Conservation (phyloP, 371 early-diverging fungal genomes). For the Rhizopus sp. region DNA sequence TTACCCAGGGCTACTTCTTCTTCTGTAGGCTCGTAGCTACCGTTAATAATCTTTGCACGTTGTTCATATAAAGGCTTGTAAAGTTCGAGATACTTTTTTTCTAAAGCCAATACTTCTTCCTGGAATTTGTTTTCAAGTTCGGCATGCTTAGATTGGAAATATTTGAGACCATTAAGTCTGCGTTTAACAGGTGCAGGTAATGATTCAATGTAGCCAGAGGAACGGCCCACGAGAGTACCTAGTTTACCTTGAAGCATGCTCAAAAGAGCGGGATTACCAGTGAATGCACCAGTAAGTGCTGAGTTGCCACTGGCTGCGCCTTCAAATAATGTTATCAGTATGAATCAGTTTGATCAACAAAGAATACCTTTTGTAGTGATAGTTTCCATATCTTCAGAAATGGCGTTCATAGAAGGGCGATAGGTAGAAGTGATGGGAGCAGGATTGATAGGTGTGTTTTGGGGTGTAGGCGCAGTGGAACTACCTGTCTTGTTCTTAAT, state of each 20-base stretch:
- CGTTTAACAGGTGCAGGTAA: slow-evolving; percentile 76
- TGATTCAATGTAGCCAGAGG: slow-evolving; percentile 82
- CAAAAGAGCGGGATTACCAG: slow-evolving; percentile 53
- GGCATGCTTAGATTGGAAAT: slow-evolving; percentile 80
- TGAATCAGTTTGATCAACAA: neutral
- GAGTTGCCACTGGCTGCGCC: neutral
- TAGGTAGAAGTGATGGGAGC: slow-evolving; percentile 63
- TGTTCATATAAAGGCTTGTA: slow-evolving; percentile 88
- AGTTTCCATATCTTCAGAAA: slow-evolving; percentile 54
- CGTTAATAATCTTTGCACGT: slow-evolving; percentile 77
- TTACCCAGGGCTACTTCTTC: slow-evolving; percentile 74
- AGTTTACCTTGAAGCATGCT: slow-evolving; percentile 72
- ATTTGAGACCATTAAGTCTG: slow-evolving; percentile 82
- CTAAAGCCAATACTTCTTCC: slow-evolving; percentile 86
- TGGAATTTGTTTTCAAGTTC: slow-evolving; percentile 84
- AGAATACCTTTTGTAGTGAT: slow-evolving; percentile 30
- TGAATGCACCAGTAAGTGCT: slow-evolving; percentile 36
- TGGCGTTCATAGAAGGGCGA: slow-evolving; percentile 46
- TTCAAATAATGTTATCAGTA: neutral
- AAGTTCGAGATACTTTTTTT: slow-evolving; percentile 87
- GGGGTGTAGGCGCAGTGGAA: slow-evolving; percentile 68
- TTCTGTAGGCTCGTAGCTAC: slow-evolving; percentile 84
- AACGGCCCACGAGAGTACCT: slow-evolving; percentile 74
- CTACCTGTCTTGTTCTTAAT: slow-evolving; percentile 49
- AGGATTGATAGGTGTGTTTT: slow-evolving; percentile 73